A percentile compares a stretch with the other conserved stretches of the same genome.
phyloP scores from a whole-genome alignment of 805 yeast species.

The Wickerhamiella kurtzmanii region DNA sequence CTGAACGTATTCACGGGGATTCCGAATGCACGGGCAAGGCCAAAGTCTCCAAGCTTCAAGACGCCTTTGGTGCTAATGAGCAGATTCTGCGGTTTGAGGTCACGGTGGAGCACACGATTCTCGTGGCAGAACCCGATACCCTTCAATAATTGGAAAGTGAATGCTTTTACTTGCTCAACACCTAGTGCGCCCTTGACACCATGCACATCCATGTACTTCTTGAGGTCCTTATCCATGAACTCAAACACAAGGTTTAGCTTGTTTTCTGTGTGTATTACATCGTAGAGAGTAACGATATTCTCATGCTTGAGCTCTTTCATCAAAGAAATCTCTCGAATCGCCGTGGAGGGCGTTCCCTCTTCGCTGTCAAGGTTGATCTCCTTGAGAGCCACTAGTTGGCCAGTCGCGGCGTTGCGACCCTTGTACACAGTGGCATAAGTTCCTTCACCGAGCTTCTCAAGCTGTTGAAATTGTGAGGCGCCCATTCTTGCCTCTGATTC shows the following conservation, averaged over 20 bases:
- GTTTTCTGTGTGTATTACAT: slow-evolving; percentile 93
- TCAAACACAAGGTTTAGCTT: slow-evolving; percentile 89
- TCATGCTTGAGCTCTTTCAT: slow-evolving; percentile 92
- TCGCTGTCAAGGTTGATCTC: slow-evolving; percentile 91
- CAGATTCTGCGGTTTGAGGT: slow-evolving; percentile 87
- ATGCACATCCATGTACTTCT: slow-evolving; percentile 83
- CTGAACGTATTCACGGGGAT: slow-evolving; percentile 96
- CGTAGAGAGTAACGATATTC: slow-evolving; percentile 82
- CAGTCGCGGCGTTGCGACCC: slow-evolving; percentile 74
- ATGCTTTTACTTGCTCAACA: slow-evolving; percentile 63
- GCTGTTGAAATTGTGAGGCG: slow-evolving; percentile 23
- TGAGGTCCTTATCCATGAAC: slow-evolving; percentile 83
- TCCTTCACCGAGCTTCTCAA: slow-evolving; percentile 82
- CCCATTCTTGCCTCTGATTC: slow-evolving; percentile 15
- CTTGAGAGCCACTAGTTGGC: slow-evolving; percentile 83
- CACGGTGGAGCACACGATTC: slow-evolving; percentile 68
- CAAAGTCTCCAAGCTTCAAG: slow-evolving; percentile 89
- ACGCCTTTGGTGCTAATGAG: slow-evolving; percentile 82
- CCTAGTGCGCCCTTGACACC: slow-evolving; percentile 66
- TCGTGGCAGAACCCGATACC: slow-evolving; percentile 85
- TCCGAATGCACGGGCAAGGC: slow-evolving; percentile 94
- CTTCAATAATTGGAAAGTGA: slow-evolving; percentile 83
- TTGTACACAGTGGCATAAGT: slow-evolving; percentile 98
- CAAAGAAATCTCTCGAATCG: slow-evolving; percentile 87
- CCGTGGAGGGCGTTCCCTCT: slow-evolving; percentile 98